Evolutionary conservation across 768 basidiomycete genomes (phyloP), one percentile per base, ranked within the genome.

Genomic region (Mycena pura): DNA sequence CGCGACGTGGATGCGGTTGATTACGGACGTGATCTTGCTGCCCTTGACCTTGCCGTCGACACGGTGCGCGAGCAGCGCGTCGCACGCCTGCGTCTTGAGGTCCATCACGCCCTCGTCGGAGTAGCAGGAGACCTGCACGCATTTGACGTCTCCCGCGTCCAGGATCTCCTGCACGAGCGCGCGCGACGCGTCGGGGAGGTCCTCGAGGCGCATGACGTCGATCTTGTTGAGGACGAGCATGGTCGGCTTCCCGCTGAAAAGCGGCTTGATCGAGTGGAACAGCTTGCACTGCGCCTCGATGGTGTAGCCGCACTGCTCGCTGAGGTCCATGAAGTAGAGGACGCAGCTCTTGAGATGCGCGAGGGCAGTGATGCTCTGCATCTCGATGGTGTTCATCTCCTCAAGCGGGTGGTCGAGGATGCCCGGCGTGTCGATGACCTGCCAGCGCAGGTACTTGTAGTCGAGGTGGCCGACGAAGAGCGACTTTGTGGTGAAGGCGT

Each of bases 381-480:
- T 99, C 80, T 99, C 97, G 69, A 99, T 99, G 60, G 96, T 99
- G 82, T 99, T 99, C 97, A 99, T 99, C 50, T 99, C 97, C 77
- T 99, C 96, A 29, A 99, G 82, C 2, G 96, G 96, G 75, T 99
- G 97, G 73, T 99, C 97, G 66, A 99, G 84, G 60, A 99, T 90
- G 60, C 97, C 97, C 2, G 97, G 97, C 38, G 97, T 99, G 82
- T 99, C 97, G 70, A 99, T 98, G 49, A 99, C 96, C 76, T 99
- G 97, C 97, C 97, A 99, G 62, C 97, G 89, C 68, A 99, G 84
- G 80, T 99, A 99, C 72, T 95, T 96, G 83, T 99, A 98, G 76
- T 99, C 97, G 73, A 99, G 83, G 77, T 99, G 97, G 1, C 97
- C 97, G 69, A 99, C 93, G 73, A 99, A 99, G 51, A 99, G 90